Evolutionary conservation across 768 basidiomycete species (phyloP).

Genomic region (Suillus spraguei): DNA sequence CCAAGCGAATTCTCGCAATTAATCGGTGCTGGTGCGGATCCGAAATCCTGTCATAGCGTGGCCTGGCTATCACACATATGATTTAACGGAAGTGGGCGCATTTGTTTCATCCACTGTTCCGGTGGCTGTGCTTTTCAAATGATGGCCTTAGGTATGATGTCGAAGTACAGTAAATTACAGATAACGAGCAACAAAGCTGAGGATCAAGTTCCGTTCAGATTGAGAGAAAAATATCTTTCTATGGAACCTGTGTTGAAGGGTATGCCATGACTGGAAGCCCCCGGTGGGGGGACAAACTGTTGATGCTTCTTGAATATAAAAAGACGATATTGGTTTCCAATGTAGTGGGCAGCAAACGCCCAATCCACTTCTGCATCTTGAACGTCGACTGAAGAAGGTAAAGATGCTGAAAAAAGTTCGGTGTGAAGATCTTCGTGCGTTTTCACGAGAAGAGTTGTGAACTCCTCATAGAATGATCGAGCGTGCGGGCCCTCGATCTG

Average conservation of each 20-base stretch:
- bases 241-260: constrained; percentile 6
- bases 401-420: constrained; percentile 19
- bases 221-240: neutral
- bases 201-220: neutral
- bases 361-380: constrained; percentile 29
- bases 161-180: constrained; percentile 7
- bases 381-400: constrained; percentile 18
- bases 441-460: constrained; percentile 27
- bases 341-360: constrained; percentile 31
- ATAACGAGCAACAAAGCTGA: constrained; percentile 3
- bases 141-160: neutral
- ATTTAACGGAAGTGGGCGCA: constrained; percentile 5
- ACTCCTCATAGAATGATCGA: constrained; percentile 29
- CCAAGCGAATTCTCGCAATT: neutral
- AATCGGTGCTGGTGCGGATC: constrained; percentile 7
- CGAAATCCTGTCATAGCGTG: constrained; percentile 1
- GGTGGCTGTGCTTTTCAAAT: neutral
- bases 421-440: constrained; percentile 28
- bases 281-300: constrained; percentile 21
- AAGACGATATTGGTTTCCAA: constrained; percentile 33
- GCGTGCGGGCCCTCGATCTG: constrained; percentile 30
- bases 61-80: neutral
- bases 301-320: constrained; percentile 34
- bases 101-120: neutral
- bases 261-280: constrained; percentile 4